Evolutionary conservation across 208 protist genomes (phyloP).

Genomic region (Tritrichomonas foetus): DNA sequence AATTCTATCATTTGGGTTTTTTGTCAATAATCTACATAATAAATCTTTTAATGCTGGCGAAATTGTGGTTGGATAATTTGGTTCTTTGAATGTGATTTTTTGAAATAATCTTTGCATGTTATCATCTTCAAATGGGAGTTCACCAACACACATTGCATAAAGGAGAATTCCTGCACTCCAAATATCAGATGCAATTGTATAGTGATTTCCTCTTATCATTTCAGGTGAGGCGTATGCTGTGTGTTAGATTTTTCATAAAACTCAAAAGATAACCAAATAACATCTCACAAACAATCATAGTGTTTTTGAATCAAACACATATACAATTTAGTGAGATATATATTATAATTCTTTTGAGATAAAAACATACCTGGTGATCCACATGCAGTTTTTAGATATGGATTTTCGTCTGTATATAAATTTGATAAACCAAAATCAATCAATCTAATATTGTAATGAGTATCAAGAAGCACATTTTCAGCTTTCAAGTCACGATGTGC

Average conservation of each 20-base stretch:
- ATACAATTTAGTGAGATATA: not conserved
- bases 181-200: not conserved
- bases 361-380: not conserved
- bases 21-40: not conserved
- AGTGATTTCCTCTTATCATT: not conserved
- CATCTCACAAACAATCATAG: not conserved
- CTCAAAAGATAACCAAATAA: not conserved
- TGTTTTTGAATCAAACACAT: not conserved
- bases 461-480: not conserved
- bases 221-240: not conserved
- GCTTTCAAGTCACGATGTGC: no score
- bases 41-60: not conserved
- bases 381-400: not conserved
- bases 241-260: not conserved
- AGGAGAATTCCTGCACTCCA: no score
- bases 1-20: not conserved
- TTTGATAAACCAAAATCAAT: no score
- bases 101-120: not conserved
- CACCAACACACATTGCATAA: not conserved
- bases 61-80: not conserved
- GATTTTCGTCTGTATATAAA: not conserved
- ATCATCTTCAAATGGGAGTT: not conserved
- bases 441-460: not conserved
- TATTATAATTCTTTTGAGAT: not conserved
- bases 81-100: not conserved